Evolutionary conservation across 164 flowering plant genomes (phyloP).

Genomic region (Magnolia officinalis): DNA sequence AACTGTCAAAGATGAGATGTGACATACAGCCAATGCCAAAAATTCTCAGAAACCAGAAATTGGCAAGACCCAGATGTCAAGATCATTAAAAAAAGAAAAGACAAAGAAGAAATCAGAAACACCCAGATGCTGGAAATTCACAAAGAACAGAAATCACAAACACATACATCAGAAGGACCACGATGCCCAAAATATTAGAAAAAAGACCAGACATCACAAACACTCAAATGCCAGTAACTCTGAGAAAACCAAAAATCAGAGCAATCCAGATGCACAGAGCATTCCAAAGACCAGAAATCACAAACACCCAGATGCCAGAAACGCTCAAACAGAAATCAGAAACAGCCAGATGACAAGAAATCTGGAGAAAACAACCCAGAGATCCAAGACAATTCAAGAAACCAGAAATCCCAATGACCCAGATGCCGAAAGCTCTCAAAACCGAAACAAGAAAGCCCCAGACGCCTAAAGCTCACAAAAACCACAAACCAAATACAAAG

Average conservation of each 20-base stretch:
- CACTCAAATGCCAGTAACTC: not conserved
- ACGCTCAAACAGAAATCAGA: not conserved
- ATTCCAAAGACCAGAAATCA: not conserved
- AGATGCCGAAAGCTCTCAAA: not conserved
- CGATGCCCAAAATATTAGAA: too few species aligned
- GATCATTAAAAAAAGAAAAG: too few species aligned
- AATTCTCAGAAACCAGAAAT: too few species aligned
- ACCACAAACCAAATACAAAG: not conserved
- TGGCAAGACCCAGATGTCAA: too few species aligned
- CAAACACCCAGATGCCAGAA: not conserved
- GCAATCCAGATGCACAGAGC: not conserved
- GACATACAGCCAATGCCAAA: too few species aligned
- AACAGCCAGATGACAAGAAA: not conserved
- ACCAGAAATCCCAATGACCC: not conserved
- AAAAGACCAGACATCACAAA: too few species aligned
- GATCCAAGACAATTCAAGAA: not conserved
- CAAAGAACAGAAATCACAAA: too few species aligned
- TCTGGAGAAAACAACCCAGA: not conserved
- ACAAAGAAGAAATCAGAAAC: too few species aligned
- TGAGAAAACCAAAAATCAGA: not conserved
- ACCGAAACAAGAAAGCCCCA: not conserved
- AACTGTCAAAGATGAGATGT: too few species aligned
- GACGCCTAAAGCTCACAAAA: not conserved
- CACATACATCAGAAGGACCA: too few species aligned
- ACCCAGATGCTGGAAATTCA: too few species aligned